These are phyloP conservation scores for Ballota nigra DNA, from an alignment of 257 asterid species.

Conservation along the genomic window DNA sequence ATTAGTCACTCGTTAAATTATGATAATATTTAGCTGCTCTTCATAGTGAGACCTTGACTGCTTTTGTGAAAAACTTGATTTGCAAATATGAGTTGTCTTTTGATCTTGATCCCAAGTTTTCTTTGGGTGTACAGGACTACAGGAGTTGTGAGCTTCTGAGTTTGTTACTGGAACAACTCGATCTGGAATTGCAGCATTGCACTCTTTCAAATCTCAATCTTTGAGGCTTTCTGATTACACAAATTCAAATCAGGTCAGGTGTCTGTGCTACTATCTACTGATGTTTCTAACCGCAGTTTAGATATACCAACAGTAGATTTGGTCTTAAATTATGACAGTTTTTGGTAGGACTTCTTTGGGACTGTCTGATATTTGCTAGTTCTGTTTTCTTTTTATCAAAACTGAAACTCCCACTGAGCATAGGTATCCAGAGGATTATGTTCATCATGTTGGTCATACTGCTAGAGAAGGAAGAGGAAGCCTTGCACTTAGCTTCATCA, in stretches of 20 bases:
- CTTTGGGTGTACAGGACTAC: conserved; percentile 49
- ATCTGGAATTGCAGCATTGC: conserved; percentile 70
- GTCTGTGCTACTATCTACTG: conserved; percentile 80
- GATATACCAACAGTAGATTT: conserved; percentile 96
- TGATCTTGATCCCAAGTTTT: conserved; percentile 14
- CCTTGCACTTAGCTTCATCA: conserved; percentile 78
- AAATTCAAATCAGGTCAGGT: conserved; percentile 87
- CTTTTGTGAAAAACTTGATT: background rate
- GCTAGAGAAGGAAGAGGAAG: conserved; percentile 99
- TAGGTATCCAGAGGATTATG: conserved; percentile 84
- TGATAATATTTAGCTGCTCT: background rate
- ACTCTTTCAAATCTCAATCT: conserved; percentile 86
- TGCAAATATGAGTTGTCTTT: conserved; percentile 8
- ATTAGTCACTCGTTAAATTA: background rate
- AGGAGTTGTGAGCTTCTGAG: conserved; percentile 83
- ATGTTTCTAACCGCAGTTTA: conserved; percentile 94
- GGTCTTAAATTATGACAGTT: conserved; percentile 84
- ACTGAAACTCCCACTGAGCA: background rate
- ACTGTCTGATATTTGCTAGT: background rate
- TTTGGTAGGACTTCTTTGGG: conserved; percentile 53
- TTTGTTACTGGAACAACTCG: conserved; percentile 81
- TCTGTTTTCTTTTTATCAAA: conserved; percentile 2
- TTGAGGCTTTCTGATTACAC: conserved; percentile 80
- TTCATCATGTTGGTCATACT: conserved; percentile 99
- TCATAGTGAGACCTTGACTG: background rate